These are phyloP conservation scores for Galerina marginata DNA, from an alignment of 768 basidiomycete species.

Conservation along the genomic window DNA sequence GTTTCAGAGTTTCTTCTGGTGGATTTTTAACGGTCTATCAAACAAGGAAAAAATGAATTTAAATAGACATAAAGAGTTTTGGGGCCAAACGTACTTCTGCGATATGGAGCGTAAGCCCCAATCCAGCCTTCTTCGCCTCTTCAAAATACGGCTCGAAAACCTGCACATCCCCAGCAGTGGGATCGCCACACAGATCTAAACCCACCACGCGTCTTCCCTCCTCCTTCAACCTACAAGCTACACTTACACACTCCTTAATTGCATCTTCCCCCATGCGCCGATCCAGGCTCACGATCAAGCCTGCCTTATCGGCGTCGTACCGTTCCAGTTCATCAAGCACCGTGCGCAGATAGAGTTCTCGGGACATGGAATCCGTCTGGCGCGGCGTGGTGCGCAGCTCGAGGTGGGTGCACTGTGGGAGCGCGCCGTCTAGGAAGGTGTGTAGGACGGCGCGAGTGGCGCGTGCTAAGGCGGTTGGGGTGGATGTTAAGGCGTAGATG, in stretches of 20 bases:
- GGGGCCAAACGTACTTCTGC: slow-evolving; percentile 65
- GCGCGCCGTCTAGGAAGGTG: slow-evolving; percentile 57
- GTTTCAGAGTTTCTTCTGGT: slow-evolving; percentile 58
- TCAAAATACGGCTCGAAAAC: slow-evolving; percentile 56
- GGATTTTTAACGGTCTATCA: slow-evolving; percentile 53
- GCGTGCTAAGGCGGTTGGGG: slow-evolving; percentile 53
- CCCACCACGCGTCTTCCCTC: slow-evolving; percentile 73
- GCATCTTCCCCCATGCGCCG: slow-evolving; percentile 61
- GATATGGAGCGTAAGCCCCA: slow-evolving; percentile 82
- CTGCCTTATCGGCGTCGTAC: slow-evolving; percentile 56
- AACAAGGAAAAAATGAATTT: no score
- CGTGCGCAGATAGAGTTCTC: slow-evolving; percentile 62
- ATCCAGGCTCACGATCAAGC: slow-evolving; percentile 79
- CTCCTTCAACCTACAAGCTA: slow-evolving; percentile 58
- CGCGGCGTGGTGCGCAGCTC: slow-evolving; percentile 87
- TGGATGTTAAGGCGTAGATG: slow-evolving; percentile 79
- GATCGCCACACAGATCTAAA: slow-evolving; percentile 83
- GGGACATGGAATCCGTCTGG: slow-evolving; percentile 59
- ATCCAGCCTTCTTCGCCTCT: slow-evolving; percentile 60
- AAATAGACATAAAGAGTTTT: no score
- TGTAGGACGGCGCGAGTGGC: slow-evolving; percentile 71
- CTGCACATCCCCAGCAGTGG: slow-evolving; percentile 61
- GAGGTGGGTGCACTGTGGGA: slow-evolving; percentile 69
- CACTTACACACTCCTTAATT: slow-evolving; percentile 58
- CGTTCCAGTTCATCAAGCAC: slow-evolving; percentile 69